These are phyloP conservation scores for Thelephora ganbajun DNA, from an alignment of 768 basidiomycete species.

Conservation along the genomic window DNA sequence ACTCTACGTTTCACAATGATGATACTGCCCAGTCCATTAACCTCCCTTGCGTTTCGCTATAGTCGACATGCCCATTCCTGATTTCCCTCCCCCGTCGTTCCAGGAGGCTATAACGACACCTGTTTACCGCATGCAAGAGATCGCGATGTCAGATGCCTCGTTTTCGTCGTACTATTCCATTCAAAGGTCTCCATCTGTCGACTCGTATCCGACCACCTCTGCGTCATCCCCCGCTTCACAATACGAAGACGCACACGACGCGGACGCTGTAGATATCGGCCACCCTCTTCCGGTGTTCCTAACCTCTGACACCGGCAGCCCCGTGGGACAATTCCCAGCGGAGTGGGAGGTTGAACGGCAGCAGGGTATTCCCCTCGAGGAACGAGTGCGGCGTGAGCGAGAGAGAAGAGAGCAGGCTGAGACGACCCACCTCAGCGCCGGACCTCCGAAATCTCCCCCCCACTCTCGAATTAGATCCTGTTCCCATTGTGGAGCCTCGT, in stretches of 20 bases:
- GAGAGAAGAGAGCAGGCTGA: slow-evolving; percentile 11
- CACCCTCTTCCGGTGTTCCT: not conserved
- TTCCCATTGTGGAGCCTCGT: not conserved
- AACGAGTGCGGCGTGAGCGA: slow-evolving; percentile 20
- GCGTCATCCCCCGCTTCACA: not conserved
- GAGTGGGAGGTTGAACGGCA: slow-evolving; percentile 30
- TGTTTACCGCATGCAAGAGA: slow-evolving; percentile 8
- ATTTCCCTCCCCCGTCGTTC: slow-evolving; percentile 68
- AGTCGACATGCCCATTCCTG: slow-evolving; percentile 23
- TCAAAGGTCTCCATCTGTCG: slow-evolving; percentile 3
- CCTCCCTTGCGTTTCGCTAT: not conserved
- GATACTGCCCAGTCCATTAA: not conserved
- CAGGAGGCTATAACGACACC: slow-evolving; percentile 39
- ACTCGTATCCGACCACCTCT: slow-evolving; percentile 5
- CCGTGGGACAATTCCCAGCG: slow-evolving; percentile 30
- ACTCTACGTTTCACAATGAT: not conserved
- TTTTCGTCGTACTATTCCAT: not conserved
- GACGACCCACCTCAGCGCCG: not conserved
- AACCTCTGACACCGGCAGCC: slow-evolving; percentile 17
- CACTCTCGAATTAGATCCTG: not conserved
- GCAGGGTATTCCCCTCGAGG: slow-evolving; percentile 27
- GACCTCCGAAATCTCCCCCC: not conserved
- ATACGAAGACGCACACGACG: slow-evolving; percentile 1
- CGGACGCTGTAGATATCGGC: not conserved
- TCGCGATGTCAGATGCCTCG: slow-evolving; percentile 2